phyloP scores from a whole-genome alignment of 1,139 yeast species.

The Lodderomyces parapsilosis region DNA sequence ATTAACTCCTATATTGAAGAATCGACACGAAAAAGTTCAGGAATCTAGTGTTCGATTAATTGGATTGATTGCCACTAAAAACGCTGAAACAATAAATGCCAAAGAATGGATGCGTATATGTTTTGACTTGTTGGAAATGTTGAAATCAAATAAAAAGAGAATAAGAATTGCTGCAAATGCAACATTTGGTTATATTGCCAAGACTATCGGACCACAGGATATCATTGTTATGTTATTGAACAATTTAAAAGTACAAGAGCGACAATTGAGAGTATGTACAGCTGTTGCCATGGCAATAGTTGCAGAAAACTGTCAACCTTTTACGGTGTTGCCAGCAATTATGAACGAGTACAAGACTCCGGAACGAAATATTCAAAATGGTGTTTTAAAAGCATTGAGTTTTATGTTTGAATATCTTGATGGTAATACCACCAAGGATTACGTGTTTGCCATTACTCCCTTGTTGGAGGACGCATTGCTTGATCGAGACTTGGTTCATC shows the following conservation, averaged over 20 bases:
- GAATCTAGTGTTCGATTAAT: slow-evolving; percentile 78
- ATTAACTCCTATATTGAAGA: slow-evolving; percentile 85
- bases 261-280: slow-evolving; percentile 94
- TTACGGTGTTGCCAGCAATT: slow-evolving; percentile 91
- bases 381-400: slow-evolving; percentile 89
- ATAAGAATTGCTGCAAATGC: slow-evolving; percentile 84
- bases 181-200: slow-evolving; percentile 89
- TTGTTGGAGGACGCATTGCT: slow-evolving; percentile 86
- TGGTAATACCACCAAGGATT: slow-evolving; percentile 70
- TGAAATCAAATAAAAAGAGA: slow-evolving; percentile 78
- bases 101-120: slow-evolving; percentile 98
- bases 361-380: slow-evolving; percentile 92
- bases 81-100: slow-evolving; percentile 85
- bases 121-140: slow-evolving; percentile 84
- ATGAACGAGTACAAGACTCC: slow-evolving; percentile 96
- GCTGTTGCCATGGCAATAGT: slow-evolving; percentile 98
- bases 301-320: slow-evolving; percentile 91
- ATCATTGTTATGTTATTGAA: slow-evolving; percentile 82
- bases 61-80: slow-evolving; percentile 79
- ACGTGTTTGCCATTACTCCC: slow-evolving; percentile 79
- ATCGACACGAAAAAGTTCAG: slow-evolving; percentile 90
- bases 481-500: slow-evolving; percentile 87
- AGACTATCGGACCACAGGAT: slow-evolving; percentile 95
- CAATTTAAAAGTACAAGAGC: slow-evolving; percentile 87
- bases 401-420: slow-evolving; percentile 93